Conservation (phyloP, 129 eudicot genomes). For the Ambrosia trifida region DNA sequence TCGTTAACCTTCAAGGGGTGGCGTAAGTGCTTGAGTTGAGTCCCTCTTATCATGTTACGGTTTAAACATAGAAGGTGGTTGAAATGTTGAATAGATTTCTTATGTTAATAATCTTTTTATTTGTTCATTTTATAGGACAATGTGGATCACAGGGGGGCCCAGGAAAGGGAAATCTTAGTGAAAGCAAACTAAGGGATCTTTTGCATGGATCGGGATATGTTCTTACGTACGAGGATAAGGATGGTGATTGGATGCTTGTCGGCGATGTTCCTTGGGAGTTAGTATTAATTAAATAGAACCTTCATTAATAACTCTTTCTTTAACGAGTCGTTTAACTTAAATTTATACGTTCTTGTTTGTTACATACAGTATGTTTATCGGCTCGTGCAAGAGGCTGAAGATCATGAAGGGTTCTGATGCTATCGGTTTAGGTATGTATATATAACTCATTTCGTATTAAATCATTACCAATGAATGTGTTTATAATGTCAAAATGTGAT, state of each 20-base stretch:
- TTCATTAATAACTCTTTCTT: neutral
- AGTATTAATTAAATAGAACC: conserved; percentile 18
- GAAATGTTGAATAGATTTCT: neutral
- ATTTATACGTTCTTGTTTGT: conserved; percentile 14
- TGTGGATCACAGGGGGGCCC: conserved; percentile 72
- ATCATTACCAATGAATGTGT: neutral
- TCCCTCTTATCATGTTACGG: too few species aligned
- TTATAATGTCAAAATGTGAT: conserved; percentile 2
- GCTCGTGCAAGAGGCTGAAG: conserved; percentile 84
- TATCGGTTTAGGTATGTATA: conserved; percentile 66
- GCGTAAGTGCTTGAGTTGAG: too few species aligned
- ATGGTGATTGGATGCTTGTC: conserved; percentile 90
- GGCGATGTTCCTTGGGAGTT: conserved; percentile 93
- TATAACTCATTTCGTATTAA: neutral
- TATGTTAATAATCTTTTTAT: neutral
- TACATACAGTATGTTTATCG: conserved; percentile 76
- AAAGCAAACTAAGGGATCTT: conserved; percentile 71
- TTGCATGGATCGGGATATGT: conserved; percentile 78
- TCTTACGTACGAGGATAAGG: conserved; percentile 77
- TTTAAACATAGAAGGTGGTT: neutral
- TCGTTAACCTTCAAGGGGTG: too few species aligned
- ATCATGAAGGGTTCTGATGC: conserved; percentile 97
- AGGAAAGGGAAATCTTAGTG: conserved; percentile 58
- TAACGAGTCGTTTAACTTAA: neutral
- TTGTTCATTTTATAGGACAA: conserved; percentile 43